Percentiles rank a stretch among this genome's conserved stretches.
Evolutionary conservation across 1,139 yeast species (phyloP).

Genomic region (Magnusiomyces clavatus): DNA sequence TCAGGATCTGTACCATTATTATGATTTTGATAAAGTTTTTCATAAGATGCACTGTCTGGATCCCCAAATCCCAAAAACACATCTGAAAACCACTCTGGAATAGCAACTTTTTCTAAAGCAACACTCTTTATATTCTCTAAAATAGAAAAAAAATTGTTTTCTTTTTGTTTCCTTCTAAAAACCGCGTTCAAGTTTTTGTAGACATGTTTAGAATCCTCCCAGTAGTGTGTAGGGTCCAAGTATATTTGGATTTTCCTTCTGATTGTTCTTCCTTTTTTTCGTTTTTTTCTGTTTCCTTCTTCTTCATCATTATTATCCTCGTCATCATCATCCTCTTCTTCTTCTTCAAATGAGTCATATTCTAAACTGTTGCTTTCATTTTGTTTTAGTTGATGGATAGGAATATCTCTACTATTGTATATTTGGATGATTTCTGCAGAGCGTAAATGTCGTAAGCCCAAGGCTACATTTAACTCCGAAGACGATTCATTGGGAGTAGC

Average conservation of each 20-base stretch:
- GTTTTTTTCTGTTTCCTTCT: slow-evolving; percentile 10
- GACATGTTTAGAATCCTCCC: slow-evolving; percentile 6
- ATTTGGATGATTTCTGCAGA: slow-evolving; percentile 24
- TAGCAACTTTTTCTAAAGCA: slow-evolving; percentile 9
- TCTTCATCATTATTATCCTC: slow-evolving; percentile 7
- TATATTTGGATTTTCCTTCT: slow-evolving; percentile 15
- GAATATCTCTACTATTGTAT: slow-evolving; percentile 16
- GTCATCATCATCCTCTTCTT: slow-evolving; percentile 11
- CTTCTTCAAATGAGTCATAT: slow-evolving; percentile 3
- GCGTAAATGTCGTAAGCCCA: slow-evolving; percentile 23
- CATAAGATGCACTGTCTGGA: slow-evolving; percentile 20
- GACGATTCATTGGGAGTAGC: slow-evolving; percentile 13
- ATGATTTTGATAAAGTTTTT: slow-evolving; percentile 8
- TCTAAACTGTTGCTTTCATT: neutral
- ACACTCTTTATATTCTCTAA: slow-evolving; percentile 20
- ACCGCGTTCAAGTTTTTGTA: slow-evolving; percentile 19
- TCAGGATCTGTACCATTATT: neutral
- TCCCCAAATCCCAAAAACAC: slow-evolving; percentile 34
- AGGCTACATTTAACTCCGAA: slow-evolving; percentile 11
- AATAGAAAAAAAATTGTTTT: slow-evolving; percentile 22
- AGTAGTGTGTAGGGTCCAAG: slow-evolving; percentile 14
- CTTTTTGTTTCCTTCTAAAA: slow-evolving; percentile 20
- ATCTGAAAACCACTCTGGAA: slow-evolving; percentile 37
- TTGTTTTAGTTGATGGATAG: slow-evolving; percentile 6
- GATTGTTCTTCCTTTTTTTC: slow-evolving; percentile 11